Percentiles rank a stretch among this genome's conserved stretches.
Conservation (phyloP, 768 basidiomycete species). For the Pilatotrama ljubarskyi region DNA sequence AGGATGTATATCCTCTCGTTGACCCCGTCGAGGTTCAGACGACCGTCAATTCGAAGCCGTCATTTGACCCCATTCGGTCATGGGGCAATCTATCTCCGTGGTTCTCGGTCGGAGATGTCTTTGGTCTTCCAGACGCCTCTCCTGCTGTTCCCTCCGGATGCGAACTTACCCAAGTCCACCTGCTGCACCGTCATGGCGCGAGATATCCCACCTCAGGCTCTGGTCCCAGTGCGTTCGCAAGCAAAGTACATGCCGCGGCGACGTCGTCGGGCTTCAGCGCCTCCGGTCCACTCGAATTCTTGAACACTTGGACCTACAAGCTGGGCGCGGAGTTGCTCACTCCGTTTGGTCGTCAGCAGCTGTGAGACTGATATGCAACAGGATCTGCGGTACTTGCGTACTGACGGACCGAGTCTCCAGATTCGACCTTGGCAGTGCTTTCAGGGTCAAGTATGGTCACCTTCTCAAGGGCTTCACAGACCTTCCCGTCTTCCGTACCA, state of each 20-base stretch:
- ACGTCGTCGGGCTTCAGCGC: constrained; percentile 33
- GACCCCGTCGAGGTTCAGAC: constrained; percentile 33
- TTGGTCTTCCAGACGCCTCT: constrained; percentile 50
- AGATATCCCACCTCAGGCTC: constrained; percentile 41
- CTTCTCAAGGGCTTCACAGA: constrained; percentile 42
- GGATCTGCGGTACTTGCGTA: background rate
- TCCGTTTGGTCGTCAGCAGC: constrained; percentile 47
- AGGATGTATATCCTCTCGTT: constrained; percentile 44
- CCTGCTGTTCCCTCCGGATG: constrained; percentile 49
- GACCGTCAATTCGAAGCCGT: constrained; percentile 33
- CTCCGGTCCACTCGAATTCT: constrained; percentile 41
- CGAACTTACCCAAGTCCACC: constrained; percentile 44
- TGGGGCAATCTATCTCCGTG: constrained; percentile 53
- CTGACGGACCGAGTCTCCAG: background rate
- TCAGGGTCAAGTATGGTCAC: constrained; percentile 48
- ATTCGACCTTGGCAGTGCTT: constrained; percentile 43
- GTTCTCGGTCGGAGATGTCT: constrained; percentile 45
- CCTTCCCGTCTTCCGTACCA: constrained; percentile 53
- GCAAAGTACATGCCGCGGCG: constrained; percentile 24
- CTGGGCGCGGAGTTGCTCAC: constrained; percentile 49
- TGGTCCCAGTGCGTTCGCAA: constrained; percentile 30
- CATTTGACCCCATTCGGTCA: constrained; percentile 46
- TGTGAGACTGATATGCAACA: constrained; percentile 22
- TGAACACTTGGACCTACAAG: constrained; percentile 48
- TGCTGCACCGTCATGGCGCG: constrained; percentile 44